Evolutionary conservation across 192 early-diverging fungal species (phyloP).

Genomic region (Backusella australiensis): DNA sequence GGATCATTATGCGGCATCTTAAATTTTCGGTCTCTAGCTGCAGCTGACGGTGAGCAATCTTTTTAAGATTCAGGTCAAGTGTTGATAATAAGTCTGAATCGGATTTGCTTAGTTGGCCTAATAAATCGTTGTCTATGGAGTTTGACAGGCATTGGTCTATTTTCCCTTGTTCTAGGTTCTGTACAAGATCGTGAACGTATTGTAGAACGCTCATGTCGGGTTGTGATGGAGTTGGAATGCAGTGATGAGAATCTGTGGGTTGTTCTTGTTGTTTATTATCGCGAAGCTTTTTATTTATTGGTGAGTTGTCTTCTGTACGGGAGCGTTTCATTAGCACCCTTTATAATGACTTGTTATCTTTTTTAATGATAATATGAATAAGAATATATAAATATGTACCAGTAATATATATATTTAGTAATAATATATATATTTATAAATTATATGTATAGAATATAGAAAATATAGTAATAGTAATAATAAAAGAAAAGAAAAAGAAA

Average conservation of each 20-base stretch:
- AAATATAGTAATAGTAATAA: background rate
- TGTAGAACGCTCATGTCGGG: constrained; percentile 4
- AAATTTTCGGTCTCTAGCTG: constrained; percentile 32
- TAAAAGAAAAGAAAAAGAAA: background rate
- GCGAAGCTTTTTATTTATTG: constrained; percentile 10
- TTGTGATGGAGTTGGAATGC: background rate
- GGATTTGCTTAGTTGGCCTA: constrained; percentile 16
- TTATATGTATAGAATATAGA: constrained; percentile 1
- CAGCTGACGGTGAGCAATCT: constrained; percentile 28
- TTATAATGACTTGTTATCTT: background rate
- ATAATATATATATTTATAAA: background rate
- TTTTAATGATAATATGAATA: background rate
- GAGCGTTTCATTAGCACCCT: constrained; percentile 9
- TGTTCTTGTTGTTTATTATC: constrained; percentile 3
- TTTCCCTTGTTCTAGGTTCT: constrained; percentile 11
- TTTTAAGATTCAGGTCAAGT: constrained; percentile 21
- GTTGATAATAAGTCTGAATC: background rate
- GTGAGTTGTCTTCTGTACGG: constrained; percentile 9
- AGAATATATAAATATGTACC: background rate
- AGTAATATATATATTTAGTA: background rate
- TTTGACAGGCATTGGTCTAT: constrained; percentile 6
- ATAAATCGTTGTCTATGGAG: background rate
- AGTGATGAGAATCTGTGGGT: background rate
- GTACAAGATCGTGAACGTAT: constrained; percentile 11
- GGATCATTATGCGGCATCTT: constrained; percentile 27